Evolutionary conservation across 257 asterid genomes (phyloP), one percentile per base, ranked within the genome.

Genomic region (Nicotiana attenuata): DNA sequence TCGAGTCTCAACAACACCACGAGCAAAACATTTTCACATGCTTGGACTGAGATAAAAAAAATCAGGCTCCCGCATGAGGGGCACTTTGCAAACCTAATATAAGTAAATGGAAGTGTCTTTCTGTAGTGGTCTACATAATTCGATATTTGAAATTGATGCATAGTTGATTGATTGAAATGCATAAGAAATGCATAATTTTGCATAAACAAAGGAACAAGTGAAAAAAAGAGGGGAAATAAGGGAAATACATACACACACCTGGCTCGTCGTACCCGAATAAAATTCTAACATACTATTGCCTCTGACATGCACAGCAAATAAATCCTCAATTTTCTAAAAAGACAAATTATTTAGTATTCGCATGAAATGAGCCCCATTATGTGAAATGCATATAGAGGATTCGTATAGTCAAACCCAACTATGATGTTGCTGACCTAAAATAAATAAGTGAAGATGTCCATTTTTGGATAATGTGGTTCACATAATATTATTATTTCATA

Each of bases 221-320:
- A 41, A 41, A 8, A 41, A 41, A 38, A 7, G 47, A 38, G 47
- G 47, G 47, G 10, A 35, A 33, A 33, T 33, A 6, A 0, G 38
- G 7, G 7, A 35, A 38, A 38, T 6, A 38, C 45, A 38, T 4
- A 7, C 7, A 38, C 20, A 56, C 83, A 95, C 99, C 97, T n/a
- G 99, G 98, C 89, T 95, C 99, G 80, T 95, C 99, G 31, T 97
- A 90, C 85, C 97, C 99, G 7, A 33, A 33, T 33, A 33, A 33
- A 33, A 33, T 33, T 5, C 38, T 33, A 33, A 47, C 61, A 47
- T 73, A 2, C 14, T 73, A 45, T 73, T 73, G 5, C 24, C 79
- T 47, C 33, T 1, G 5, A 15, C 3, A 56, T 1, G 63, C 22
- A 71, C 79, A 0, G 10, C 38, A 24, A 73, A 47, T 24, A 73